Evolutionary conservation across 1,284 basidiomycete species (phyloP).

Genomic region (Apiotrichum montevideense): DNA sequence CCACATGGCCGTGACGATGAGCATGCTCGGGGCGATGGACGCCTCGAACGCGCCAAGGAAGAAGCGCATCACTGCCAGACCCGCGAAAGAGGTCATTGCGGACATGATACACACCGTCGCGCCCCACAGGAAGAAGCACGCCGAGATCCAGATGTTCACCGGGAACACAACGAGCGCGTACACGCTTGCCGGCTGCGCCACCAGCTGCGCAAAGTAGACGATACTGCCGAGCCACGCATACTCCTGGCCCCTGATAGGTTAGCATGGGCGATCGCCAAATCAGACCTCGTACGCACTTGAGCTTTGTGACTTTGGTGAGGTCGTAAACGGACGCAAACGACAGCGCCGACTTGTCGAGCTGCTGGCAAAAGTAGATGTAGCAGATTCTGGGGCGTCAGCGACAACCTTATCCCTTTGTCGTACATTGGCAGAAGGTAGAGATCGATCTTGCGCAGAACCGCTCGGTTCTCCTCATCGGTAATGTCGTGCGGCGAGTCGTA

Average conservation of each 20-base stretch:
- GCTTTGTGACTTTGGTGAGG: no score
- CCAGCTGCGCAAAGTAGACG: constrained; percentile 24
- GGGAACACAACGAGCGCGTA: constrained; percentile 26
- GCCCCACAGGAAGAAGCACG: constrained; percentile 23
- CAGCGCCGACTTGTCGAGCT: no score
- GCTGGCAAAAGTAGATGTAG: no score
- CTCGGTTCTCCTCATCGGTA: no score
- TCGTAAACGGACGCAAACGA: no score
- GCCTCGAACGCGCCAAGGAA: constrained; percentile 38
- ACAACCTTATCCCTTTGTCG: no score
- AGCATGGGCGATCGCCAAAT: no score
- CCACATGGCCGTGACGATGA: constrained; percentile 33
- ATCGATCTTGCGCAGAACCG: no score
- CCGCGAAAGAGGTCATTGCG: constrained; percentile 29
- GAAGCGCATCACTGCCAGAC: constrained; percentile 33
- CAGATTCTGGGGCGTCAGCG: no score
- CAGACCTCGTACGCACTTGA: no score
- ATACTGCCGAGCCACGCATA: constrained; percentile 23
- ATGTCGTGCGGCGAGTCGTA: no score
- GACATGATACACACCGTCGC: constrained; percentile 33
- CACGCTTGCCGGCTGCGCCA: constrained; percentile 20
- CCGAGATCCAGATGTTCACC: constrained; percentile 16
- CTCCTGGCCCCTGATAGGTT: neutral
- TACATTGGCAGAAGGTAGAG: no score
- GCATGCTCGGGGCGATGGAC: constrained; percentile 13